Evolutionary conservation across 805 yeast genomes (phyloP), one percentile per base, ranked within the genome.

Genomic region (Myxozyma vanderwaltii): DNA sequence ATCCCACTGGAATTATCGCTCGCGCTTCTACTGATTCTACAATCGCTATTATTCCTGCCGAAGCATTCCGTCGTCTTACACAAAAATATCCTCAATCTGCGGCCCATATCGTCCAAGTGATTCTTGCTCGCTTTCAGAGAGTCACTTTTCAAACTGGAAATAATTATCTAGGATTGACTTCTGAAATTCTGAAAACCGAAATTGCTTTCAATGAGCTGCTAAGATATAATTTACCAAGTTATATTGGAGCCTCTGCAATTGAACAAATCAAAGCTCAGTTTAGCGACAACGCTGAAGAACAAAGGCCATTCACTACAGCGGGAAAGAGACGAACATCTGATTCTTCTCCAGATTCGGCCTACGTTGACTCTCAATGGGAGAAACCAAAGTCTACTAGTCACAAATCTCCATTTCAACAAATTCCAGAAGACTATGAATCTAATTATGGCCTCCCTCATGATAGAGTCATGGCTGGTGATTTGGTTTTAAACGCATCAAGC

Each of bases 61-160:
- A 83, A 53, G 88, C 97, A 0, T 94, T 92, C 67, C 79, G 82
- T 56, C 77, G 87, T 54, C 80, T 92, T 40, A 86, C 88, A 5
- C 70, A 76, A 31, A 88, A 85, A 67, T 89, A 85, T 69, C 98
- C 98, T 4, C 83, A 88, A 63, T 89, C 96, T 0, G 86, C 97
- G 0, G 89, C 97, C 0, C 97, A 91, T 72, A 91, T 94, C 31
- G 92, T 92, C 13, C 96, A 95, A 67, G 91, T 92, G 83, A 89
- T 92, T 24, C 75, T 92, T 56, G 86, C 96, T 1, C 81, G 96
- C 63, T 78, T 94, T 54, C 89, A 90, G 70, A 82, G 95, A 65
- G 97, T 94, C 7, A 92, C 98, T 0, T 85, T 92, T 72, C 91
- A 89, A 69, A 89, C 97, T 0, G 89, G 94, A 8, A 94, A 91